These are phyloP conservation scores for Phylloporus sp. DNA, from an alignment of 1,284 basidiomycete species.

Conservation along the genomic window DNA sequence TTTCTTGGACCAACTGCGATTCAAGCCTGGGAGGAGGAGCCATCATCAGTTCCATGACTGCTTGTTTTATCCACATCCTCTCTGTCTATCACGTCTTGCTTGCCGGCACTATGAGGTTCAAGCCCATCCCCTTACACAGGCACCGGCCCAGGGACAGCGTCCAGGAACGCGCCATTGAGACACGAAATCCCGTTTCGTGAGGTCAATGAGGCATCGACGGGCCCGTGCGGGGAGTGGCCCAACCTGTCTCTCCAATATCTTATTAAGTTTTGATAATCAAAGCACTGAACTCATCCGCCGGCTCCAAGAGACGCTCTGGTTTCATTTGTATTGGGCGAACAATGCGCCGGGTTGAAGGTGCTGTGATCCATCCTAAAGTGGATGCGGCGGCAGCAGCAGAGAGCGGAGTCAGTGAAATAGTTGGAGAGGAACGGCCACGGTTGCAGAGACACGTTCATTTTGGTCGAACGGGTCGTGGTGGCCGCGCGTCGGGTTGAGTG, in stretches of 20 bases:
- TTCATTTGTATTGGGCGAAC: conserved; percentile 69
- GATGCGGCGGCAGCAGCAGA: conserved; percentile 59
- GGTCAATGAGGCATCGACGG: conserved; percentile 57
- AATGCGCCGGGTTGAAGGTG: conserved; percentile 67
- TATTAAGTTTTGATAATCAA: conserved; percentile 10
- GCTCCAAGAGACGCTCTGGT: conserved; percentile 61
- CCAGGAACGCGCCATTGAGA: conserved; percentile 69
- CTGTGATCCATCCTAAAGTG: conserved; percentile 66
- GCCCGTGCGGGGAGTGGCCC: conserved; percentile 26
- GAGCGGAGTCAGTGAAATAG: conserved; percentile 67
- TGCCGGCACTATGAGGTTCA: background rate
- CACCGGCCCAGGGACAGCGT: conserved; percentile 32
- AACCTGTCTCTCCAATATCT: conserved; percentile 37
- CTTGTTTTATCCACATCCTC: conserved; percentile 1
- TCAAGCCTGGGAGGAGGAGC: too few relatives aligned
- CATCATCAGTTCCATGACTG: background rate
- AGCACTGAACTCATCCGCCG: conserved; percentile 26
- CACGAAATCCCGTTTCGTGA: conserved; percentile 65
- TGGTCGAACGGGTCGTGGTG: conserved; percentile 20
- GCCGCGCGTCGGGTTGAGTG: conserved; percentile 28
- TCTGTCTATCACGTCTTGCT: conserved; percentile 5
- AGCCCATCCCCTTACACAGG: conserved; percentile 22
- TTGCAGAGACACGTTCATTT: conserved; percentile 41
- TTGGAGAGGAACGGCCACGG: conserved; percentile 46
- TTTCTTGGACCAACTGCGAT: too few relatives aligned